Percentiles rank a stretch among this genome's conserved stretches.
phyloP scores from a whole-genome alignment of 345 rosid species.

The Euphorbia tirucalli region DNA sequence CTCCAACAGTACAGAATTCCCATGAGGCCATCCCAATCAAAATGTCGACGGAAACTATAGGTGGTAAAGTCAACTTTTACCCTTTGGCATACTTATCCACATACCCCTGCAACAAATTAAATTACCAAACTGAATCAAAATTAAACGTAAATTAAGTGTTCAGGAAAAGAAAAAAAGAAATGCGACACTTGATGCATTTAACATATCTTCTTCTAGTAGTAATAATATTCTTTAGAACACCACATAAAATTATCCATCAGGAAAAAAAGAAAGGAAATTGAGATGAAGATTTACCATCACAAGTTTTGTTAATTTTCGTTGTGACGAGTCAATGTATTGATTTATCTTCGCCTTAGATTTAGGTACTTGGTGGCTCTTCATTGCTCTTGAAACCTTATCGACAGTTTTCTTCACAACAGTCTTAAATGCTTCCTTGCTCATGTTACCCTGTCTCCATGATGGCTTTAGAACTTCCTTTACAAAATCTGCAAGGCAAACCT shows the following conservation, averaged over 20 bases:
- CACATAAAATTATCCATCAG: neutral
- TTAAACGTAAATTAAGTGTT: neutral
- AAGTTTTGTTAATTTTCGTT: constrained; percentile 77
- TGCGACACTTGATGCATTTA: too few species aligned
- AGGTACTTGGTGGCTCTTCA: constrained; percentile 70
- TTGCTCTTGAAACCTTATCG: constrained; percentile 80
- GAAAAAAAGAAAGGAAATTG: neutral
- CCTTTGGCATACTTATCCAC: constrained; percentile 80
- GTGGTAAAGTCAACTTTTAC: constrained; percentile 27
- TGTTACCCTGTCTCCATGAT: constrained; percentile 86
- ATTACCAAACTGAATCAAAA: neutral
- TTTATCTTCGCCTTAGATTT: constrained; percentile 80
- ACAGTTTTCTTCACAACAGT: constrained; percentile 88
- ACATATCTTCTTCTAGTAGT: neutral
- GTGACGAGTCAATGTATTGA: constrained; percentile 68
- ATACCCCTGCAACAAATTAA: constrained; percentile 55
- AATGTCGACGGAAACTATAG: constrained; percentile 11
- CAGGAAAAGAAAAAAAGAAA: neutral
- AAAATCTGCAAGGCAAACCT: constrained; percentile 70
- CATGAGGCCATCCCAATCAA: neutral
- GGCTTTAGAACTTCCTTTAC: constrained; percentile 93
- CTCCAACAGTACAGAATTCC: neutral
- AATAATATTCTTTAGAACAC: neutral
- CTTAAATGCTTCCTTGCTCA: constrained; percentile 96
- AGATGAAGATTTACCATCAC: constrained; percentile 64